A percentile compares a stretch with the other conserved stretches of the same genome.
phyloP scores from a whole-genome alignment of 2,329 filamentous ascomycete genomes.

The Stagonosporopsis tanaceti region DNA sequence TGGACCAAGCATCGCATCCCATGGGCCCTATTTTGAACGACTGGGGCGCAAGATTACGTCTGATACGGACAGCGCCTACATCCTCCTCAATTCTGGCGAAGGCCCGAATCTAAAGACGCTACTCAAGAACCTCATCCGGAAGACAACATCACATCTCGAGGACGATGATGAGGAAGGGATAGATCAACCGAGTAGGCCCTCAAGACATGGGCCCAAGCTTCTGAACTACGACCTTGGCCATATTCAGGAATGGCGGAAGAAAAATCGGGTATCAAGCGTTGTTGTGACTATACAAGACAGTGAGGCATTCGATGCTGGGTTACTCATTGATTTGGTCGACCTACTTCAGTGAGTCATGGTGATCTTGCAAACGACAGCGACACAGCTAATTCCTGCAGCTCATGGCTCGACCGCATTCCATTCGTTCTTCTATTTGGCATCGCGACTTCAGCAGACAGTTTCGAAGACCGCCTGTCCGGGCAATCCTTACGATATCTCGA shows the following conservation, averaged over 20 bases:
- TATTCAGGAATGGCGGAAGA: slow-evolving; percentile 66
- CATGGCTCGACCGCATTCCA: slow-evolving; percentile 77
- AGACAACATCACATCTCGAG: slow-evolving; percentile 64
- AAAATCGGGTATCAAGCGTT: slow-evolving; percentile 65
- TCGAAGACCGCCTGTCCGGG: slow-evolving; percentile 76
- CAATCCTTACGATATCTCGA: slow-evolving; percentile 71
- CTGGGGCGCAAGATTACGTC: slow-evolving; percentile 58
- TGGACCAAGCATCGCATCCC: slow-evolving; percentile 79
- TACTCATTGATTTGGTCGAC: slow-evolving; percentile 75
- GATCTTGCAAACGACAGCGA: too few relatives aligned
- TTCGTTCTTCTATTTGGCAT: slow-evolving; percentile 81
- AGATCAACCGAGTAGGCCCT: slow-evolving; percentile 23
- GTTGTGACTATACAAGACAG: slow-evolving; percentile 81
- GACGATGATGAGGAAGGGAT: slow-evolving; percentile 61
- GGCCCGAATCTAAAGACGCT: slow-evolving; percentile 76
- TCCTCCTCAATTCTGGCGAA: slow-evolving; percentile 73
- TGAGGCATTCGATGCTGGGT: slow-evolving; percentile 76
- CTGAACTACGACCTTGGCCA: slow-evolving; percentile 82
- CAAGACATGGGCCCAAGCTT: slow-evolving; percentile 67
- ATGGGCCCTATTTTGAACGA: slow-evolving; percentile 76
- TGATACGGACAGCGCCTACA: slow-evolving; percentile 61
- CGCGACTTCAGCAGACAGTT: slow-evolving; percentile 80
- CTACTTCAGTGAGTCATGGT: slow-evolving; percentile 68
- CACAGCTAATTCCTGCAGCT: slow-evolving; percentile 51
- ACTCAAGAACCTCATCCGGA: slow-evolving; percentile 76